Evolutionary conservation across 176 grass and related monocot genomes (phyloP).

Genomic region (Oryza australiensis): DNA sequence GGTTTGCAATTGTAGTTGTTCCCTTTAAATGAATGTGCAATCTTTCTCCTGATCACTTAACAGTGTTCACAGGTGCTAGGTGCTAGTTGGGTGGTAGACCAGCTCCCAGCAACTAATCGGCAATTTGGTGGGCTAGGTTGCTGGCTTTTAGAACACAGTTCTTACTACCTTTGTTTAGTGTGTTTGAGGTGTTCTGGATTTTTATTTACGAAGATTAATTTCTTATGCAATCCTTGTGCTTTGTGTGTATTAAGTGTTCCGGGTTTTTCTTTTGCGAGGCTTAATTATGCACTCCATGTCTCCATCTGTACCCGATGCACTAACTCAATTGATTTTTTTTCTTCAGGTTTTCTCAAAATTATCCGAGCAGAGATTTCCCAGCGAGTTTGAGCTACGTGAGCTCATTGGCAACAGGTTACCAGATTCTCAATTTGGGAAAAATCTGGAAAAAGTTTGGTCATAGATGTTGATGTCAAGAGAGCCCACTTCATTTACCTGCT

Average conservation of each 20-base stretch:
- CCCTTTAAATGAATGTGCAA: not conserved
- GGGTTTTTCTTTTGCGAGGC: not conserved
- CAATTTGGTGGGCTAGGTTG: not conserved
- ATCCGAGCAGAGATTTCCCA: conserved; percentile 80
- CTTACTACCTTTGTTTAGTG: not conserved
- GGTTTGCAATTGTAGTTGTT: not conserved
- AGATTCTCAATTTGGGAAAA: conserved; percentile 50
- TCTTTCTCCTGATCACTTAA: not conserved
- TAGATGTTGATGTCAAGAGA: conserved; percentile 14
- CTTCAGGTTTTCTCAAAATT: conserved; percentile 97
- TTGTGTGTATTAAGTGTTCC: not conserved
- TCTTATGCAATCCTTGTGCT: not conserved
- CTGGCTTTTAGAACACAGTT: not conserved
- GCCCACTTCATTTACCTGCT: not conserved
- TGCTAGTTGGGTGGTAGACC: not conserved
- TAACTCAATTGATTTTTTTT: conserved; percentile 26
- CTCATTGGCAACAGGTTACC: conserved; percentile 67
- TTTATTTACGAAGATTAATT: not conserved
- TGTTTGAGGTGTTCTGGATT: not conserved
- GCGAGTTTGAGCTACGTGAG: conserved; percentile 76
- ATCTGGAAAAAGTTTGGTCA: conserved; percentile 45
- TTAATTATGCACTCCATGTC: not conserved
- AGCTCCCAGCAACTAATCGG: not conserved
- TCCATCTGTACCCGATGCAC: not conserved
- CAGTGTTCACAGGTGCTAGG: not conserved